Evolutionary conservation across 2,329 filamentous ascomycete genomes (phyloP).

Genomic region (Fusarium sp.): DNA sequence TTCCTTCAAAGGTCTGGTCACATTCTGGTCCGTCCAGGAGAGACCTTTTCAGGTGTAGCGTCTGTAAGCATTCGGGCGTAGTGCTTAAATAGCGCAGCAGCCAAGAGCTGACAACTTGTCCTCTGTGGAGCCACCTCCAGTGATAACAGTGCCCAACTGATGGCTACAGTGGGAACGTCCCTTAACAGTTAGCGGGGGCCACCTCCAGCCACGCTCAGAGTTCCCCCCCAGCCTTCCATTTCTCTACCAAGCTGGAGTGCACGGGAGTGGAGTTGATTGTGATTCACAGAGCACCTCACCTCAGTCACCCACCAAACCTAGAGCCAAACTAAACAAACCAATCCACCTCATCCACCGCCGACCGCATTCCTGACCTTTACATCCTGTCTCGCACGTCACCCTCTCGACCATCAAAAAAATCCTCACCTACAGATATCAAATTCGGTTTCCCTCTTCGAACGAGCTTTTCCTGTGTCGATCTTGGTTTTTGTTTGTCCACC

Average conservation of each 20-base stretch:
- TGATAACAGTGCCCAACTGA: constrained; percentile 20
- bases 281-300: neutral
- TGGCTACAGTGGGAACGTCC: constrained; percentile 29
- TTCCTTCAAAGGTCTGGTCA: neutral
- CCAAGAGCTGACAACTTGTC: constrained; percentile 20
- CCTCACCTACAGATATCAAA: constrained; percentile 26
- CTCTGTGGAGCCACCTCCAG: constrained; percentile 12
- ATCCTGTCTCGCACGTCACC: constrained; percentile 43
- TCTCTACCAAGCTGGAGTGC: constrained; percentile 14
- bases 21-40: neutral
- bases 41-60: constrained; percentile 23
- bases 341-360: constrained; percentile 35
- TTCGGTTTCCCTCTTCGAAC: constrained; percentile 2
- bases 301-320: constrained; percentile 12
- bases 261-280: constrained; percentile 18
- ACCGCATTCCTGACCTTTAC: constrained; percentile 42
- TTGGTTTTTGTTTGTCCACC: constrained; percentile 12
- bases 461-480: constrained; percentile 11
- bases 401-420: constrained; percentile 27
- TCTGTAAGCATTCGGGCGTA: constrained; percentile 15
- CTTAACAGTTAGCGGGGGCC: constrained; percentile 40
- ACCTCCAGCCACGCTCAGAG: constrained; percentile 44
- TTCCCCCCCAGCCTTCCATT: constrained; percentile 44
- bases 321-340: constrained; percentile 30
- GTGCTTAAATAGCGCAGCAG: constrained; percentile 27